Evolutionary conservation across 2,329 filamentous ascomycete genomes (phyloP), one percentile per base, ranked within the genome.

Genomic region (Graphiopsis chlorocephala): DNA sequence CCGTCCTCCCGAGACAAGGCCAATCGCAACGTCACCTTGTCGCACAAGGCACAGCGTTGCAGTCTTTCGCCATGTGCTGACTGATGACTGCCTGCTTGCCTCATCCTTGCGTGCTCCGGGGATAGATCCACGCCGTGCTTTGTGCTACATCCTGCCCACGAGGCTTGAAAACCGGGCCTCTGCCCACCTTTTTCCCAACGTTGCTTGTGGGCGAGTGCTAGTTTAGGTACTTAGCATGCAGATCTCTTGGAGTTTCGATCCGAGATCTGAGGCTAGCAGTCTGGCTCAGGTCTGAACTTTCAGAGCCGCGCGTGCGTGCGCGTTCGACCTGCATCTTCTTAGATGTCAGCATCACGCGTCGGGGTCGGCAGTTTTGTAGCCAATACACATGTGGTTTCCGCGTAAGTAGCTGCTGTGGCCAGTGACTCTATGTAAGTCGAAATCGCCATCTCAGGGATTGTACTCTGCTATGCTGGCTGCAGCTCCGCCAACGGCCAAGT

Each of bases 21-120:
- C 52, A 56, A 53, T 29, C 50, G 50, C 23, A 61, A 61, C 59
- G 59, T 61, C 59, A 53, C 50, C 23, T 28, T 31, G 59, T 61
- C 45, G 29, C 59, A 61, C 59, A 29, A 28, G 25, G 38, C 53
- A 35, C 38, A 12, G 38, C 38, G 31, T 53, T n/a, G n/a, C 50
- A 12, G 20, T 26, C n/a, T 23, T 14, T 23, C 26, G 56, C 38
- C 45, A 50, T 50, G 45, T 61, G 28, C 42, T 31, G 28, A 29
- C n/a, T 61, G 28, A 28, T 31, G 28, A 29, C n/a, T n/a, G 26
- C 23, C 14, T 48, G 38, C 55, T n/a, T n/a, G n/a, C 57, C 25
- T 35, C 35, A 53, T 31, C 29, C 56, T 59, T 31, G 20, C 29
- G 8, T 38, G 15, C n/a, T 23, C n/a, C 23, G n/a, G 50, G 28